A percentile compares a stretch with the other conserved stretches of the same genome.
Evolutionary conservation across 768 basidiomycete genomes (phyloP).

Genomic region (Sarcodon aspratus): DNA sequence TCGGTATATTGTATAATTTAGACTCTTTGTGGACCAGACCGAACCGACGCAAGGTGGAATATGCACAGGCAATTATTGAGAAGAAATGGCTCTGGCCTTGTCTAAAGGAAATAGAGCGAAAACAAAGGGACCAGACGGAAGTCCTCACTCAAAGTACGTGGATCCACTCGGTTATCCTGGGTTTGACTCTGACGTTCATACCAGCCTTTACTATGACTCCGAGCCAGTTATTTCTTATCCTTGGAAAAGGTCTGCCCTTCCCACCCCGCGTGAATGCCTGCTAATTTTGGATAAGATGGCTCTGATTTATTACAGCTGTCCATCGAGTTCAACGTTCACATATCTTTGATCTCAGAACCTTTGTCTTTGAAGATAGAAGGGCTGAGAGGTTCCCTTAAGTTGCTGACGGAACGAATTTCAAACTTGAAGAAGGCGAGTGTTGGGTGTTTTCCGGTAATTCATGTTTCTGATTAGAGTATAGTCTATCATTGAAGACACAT

Average conservation of each 20-base stretch:
- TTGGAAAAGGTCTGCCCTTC: constrained; percentile 49
- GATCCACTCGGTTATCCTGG: background rate
- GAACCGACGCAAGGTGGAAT: constrained; percentile 13
- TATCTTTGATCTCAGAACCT: constrained; percentile 45
- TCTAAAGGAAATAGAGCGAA: constrained; percentile 36
- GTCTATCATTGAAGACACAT: constrained; percentile 32
- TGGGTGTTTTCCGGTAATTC: background rate
- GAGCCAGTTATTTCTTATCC: constrained; percentile 53
- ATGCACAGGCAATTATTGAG: constrained; percentile 38
- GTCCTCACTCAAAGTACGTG: constrained; percentile 31
- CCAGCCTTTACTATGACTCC: constrained; percentile 47
- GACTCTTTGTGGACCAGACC: constrained; percentile 7
- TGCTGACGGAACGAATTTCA: constrained; percentile 33
- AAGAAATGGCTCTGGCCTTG: constrained; percentile 62
- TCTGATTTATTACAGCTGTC: constrained; percentile 47
- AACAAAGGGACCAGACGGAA: constrained; percentile 39
- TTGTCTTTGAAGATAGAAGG: constrained; percentile 52
- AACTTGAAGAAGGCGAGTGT: constrained; percentile 34
- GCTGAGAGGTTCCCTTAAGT: constrained; percentile 36
- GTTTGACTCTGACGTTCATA: background rate
- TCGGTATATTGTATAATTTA: constrained; percentile 38
- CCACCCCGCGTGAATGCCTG: background rate
- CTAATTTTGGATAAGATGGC: constrained; percentile 37
- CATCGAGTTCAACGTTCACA: constrained; percentile 46
- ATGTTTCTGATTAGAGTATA: constrained; percentile 11